Conservation (phyloP, 2,329 filamentous ascomycete genomes). For the Zelopaecilomyces penicillatus region DNA sequence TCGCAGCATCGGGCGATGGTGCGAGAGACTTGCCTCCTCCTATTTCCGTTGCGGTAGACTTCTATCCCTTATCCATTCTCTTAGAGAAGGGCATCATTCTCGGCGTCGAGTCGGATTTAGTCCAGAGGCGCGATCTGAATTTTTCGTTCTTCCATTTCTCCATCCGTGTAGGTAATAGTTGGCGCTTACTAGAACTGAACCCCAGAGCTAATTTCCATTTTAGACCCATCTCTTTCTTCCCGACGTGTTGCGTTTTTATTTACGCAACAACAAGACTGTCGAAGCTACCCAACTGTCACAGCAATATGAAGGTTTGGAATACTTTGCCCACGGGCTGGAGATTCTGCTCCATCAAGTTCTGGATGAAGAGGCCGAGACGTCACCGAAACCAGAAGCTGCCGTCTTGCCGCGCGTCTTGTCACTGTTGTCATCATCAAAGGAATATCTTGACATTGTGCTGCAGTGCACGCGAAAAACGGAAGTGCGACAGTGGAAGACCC, state of each 20-base stretch:
- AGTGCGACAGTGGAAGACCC: conserved; percentile 84
- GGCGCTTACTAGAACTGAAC: not conserved
- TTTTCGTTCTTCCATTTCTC: conserved; percentile 87
- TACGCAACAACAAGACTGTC: conserved; percentile 66
- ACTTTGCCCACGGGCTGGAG: conserved; percentile 89
- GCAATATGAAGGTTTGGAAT: conserved; percentile 78
- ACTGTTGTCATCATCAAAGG: conserved; percentile 62
- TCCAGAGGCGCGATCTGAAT: conserved; percentile 84
- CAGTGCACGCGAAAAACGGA: conserved; percentile 98
- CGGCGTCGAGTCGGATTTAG: conserved; percentile 83
- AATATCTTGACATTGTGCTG: conserved; percentile 90
- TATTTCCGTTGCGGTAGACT: conserved; percentile 78
- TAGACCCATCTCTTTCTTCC: conserved; percentile 91
- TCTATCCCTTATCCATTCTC: conserved; percentile 83
- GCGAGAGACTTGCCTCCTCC: conserved; percentile 63
- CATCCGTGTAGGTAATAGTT: conserved; percentile 60
- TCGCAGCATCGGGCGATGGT: conserved; percentile 57
- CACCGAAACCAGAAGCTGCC: conserved; percentile 53
- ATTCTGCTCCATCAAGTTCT: conserved; percentile 86
- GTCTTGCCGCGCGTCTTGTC: conserved; percentile 56
- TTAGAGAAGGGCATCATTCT: conserved; percentile 85
- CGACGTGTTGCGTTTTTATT: conserved; percentile 71
- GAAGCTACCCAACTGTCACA: conserved; percentile 75
- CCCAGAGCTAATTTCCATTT: not conserved
- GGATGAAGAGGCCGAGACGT: conserved; percentile 82